Evolutionary conservation across 1,139 yeast species (phyloP), one percentile per base, ranked within the genome.

Genomic region (Magnusiomyces sp.): DNA sequence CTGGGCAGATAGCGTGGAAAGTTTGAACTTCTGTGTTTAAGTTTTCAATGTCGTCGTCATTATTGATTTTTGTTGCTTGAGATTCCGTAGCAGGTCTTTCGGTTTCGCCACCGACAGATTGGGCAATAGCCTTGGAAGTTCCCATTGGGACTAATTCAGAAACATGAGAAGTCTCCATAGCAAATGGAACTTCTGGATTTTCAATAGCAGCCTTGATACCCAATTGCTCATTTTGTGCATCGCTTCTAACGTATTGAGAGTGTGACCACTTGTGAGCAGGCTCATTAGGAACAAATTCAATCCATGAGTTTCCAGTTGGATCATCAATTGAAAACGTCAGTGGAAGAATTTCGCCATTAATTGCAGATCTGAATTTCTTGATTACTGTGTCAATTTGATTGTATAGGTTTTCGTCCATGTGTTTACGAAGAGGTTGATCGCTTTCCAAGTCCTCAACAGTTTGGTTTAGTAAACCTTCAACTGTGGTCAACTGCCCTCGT

Each of bases 301-400:
- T 82, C 95, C 97, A 94, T 1, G 97, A 90, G 70, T 94, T 92
- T 19, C 99, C 99, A 0, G 97, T 79, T 34, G 98, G 97, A 68
- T 92, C 99, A 66, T 90, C 97, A 17, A 89, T 70, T 16, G 78
- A 73, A 48, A 94, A 76, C 0, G 95, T 86, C 55, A 92, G 65
- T 1, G 98, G 98, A 53, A 89, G 70, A 13, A 79, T 75, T 37
- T 77, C 80, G 52, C 88, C 92, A 27, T 75, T 74, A 29, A 87
- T 71, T 51, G 75, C 79, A 6, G 75, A 67, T 53, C 73, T 68
- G 39, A 89, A 81, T 59, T 78, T 83, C 32, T 62, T 65, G 52
- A 89, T 75, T 53, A 92, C 83, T 37, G 71, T 79, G 48, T 79
- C 83, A 58, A 92, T 88, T 68, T 89, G 83, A 50, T 76, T 81